These are phyloP conservation scores for Chlamydomonas reinhardtii DNA, from an alignment of 163 green algal genomes.

Conservation along the genomic window DNA sequence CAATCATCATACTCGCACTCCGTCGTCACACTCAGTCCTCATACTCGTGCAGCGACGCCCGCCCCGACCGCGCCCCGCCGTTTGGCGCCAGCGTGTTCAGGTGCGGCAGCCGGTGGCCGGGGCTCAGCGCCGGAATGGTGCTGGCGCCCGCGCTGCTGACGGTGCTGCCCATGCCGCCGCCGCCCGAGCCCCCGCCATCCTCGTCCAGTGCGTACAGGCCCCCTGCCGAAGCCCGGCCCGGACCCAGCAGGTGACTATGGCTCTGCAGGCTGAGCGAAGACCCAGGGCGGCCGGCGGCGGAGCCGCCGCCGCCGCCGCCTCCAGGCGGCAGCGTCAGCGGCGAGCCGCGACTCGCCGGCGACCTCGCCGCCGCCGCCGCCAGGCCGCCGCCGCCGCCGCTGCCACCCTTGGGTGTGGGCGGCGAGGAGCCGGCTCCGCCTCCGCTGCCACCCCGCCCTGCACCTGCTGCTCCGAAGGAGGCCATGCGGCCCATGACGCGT, in stretches of 20 bases:
- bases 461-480: conserved; percentile 22
- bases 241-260: too few species aligned
- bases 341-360: background rate
- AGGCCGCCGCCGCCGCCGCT: too few species aligned
- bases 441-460: background rate
- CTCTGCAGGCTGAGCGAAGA: background rate
- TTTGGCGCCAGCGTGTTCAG: background rate
- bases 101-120: background rate
- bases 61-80: too few species aligned
- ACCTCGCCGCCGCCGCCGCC: background rate
- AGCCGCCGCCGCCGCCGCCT: too few species aligned
- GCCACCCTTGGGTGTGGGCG: background rate
- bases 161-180: background rate
- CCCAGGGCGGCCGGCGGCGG: too few species aligned
- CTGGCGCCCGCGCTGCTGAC: background rate
- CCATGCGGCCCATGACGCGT: conserved; percentile 34
- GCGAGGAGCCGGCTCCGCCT: background rate
- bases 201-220: background rate
- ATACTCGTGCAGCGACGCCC: background rate
- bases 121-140: background rate
- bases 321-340: background rate
- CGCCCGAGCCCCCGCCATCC: background rate
- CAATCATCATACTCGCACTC: too few species aligned
- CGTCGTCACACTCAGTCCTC: background rate
- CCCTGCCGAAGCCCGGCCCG: too few species aligned